Evolutionary conservation across 352 stramenopile species (phyloP), one percentile per base, ranked within the genome.

Genomic region (Phytophthora nicotianae): DNA sequence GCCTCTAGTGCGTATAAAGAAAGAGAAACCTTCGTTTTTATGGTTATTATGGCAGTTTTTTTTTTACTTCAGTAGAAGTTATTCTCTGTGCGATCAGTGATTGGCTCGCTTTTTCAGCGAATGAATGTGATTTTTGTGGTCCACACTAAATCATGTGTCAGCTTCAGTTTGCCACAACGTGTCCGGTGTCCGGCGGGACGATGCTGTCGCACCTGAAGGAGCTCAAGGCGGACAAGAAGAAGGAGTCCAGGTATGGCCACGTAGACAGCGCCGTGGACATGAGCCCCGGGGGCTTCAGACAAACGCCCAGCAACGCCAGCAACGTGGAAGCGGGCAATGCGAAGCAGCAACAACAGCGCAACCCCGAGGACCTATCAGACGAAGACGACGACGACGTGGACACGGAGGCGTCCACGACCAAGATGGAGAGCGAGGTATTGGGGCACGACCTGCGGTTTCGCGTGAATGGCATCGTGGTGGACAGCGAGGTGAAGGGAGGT

Each of bases 381-480:
- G 45, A 65, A 7, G 46, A 70, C 32, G 64, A 55, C 16, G 70
- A 47, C 43, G 37, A 45, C 48, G 74, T 71, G 64, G 64, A 74
- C 27, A 50, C 63, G 13, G 65, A 68, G 14, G 60, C 59, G 19
- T 58, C 62, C 8, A 65, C 56, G 3, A 24, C 47, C 37, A 72
- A 72, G 48, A 37, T 58, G 29, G 53, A 68, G 19, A 56, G 21
- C 17, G 43, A 65, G 8, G 61, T 49, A 3, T 17, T 73, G 38
- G 51, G 24, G 7, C 65, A 82, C 35, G 84, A 93, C 50, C 40
- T 67, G 21, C 73, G 79, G 5, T 88, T 88, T 59, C 81, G 81
- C n/a, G 83, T 90, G 27, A 91, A 90, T 33, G 84, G 78, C 27
- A 90, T 93, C 35, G 71, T 88, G 2, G 78, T 93, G 10, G 84